Conservation (phyloP, 768 basidiomycete species). For the Tulasnella sp. region DNA sequence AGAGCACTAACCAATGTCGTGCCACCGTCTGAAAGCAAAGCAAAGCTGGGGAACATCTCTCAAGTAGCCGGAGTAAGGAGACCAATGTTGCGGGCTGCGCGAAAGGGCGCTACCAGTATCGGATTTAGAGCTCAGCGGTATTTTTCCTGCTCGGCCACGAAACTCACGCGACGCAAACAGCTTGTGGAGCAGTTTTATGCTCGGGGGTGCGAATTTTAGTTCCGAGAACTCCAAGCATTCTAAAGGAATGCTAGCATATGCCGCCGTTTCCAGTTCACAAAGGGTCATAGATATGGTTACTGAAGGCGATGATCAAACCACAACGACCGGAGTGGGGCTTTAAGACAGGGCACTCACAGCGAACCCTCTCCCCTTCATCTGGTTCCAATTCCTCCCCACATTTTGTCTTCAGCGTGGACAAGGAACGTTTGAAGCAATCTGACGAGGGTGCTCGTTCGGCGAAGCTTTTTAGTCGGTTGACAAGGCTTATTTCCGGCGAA, state of each 20-base stretch:
- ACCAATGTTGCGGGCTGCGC: constrained; percentile 76
- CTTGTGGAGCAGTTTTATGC: neutral
- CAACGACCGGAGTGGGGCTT: neutral
- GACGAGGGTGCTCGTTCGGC: neutral
- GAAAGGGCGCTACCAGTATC: constrained; percentile 50
- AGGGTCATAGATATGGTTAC: constrained; percentile 15
- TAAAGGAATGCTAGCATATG: neutral
- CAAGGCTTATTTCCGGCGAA: neutral
- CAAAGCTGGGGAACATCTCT: constrained; percentile 72
- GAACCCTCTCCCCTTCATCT: neutral
- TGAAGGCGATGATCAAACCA: neutral
- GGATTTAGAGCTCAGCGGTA: no score
- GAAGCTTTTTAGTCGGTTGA: neutral
- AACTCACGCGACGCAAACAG: constrained; percentile 6
- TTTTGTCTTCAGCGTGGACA: neutral
- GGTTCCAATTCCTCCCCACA: neutral
- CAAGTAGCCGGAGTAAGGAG: constrained; percentile 76
- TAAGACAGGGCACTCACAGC: neutral
- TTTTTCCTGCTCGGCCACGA: no score
- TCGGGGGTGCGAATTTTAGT: neutral
- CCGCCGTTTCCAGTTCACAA: constrained; percentile 13
- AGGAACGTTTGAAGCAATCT: neutral
- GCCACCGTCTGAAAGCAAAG: constrained; percentile 63
- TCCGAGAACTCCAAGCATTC: constrained; percentile 6
- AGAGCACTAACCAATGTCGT: constrained; percentile 55